Evolutionary conservation across 305 asterid species (phyloP), one percentile per base, ranked within the genome.

Genomic region (Solanum aculeatissimum): DNA sequence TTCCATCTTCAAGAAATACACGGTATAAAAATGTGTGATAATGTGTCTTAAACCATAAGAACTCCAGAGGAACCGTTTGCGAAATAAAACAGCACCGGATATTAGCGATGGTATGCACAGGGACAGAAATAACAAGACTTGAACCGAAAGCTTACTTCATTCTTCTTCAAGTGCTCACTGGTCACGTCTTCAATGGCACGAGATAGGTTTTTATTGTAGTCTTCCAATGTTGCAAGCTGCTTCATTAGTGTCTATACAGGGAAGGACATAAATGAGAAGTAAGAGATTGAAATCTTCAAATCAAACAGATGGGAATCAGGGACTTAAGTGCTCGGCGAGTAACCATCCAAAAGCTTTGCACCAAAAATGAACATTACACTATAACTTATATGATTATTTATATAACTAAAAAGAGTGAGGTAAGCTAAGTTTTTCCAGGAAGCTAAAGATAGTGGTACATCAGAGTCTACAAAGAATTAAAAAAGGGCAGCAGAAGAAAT

Each of bases 201-300:
- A 38, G 99, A 95, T 78, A 96, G 94, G 87, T 96, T 92, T 9
- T 94, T 93, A 55, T 96, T 96, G 86, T 92, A 93, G 91, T 96
- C 95, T 85, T 94, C 99, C 98, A 96, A 94, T 89, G 93, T 98
- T 83, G 95, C 99, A 60, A 96, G 94, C 89, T 95, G 98, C 91
- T 94, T 96, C 98, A 95, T 96, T 85, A 96, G 87, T 80, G 94
- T 85, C 99, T 96, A 83, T 43, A 83, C 23, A 87, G 4, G 72
- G 23, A 86, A 9, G 72, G 81, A 63, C 32, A 54, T 45, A 81
- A 42, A 78, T 32, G 77, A 51, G 21, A 10, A 11, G 10, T 5
- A 47, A 70, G 38, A 63, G 29, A 53, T 58, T 18, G 62, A 80
- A 25, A 60, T 84, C 19, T 38, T 68, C 43, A 43, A 6, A 49